These are phyloP conservation scores for Hypoxylon sp. DNA, from an alignment of 2,329 filamentous ascomycete genomes.

Conservation along the genomic window DNA sequence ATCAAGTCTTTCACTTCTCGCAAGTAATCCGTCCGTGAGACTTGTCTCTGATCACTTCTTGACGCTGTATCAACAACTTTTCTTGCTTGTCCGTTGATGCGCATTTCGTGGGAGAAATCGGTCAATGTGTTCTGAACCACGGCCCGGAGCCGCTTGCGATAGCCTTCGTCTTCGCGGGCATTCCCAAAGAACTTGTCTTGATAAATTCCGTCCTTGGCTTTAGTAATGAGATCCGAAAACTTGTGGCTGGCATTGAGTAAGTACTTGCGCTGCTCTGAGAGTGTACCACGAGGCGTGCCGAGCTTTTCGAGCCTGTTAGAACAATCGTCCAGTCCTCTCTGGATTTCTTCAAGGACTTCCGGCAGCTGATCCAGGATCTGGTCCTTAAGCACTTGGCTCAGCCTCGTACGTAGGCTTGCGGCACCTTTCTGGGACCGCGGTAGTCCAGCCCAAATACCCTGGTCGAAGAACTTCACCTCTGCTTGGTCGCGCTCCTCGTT, in stretches of 20 bases:
- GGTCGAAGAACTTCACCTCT: slow-evolving; percentile 41
- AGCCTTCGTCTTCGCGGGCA: slow-evolving; percentile 40
- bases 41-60: neutral
- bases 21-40: slow-evolving; percentile 41
- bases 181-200: slow-evolving; percentile 52
- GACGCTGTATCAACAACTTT: slow-evolving; percentile 21
- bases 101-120: slow-evolving; percentile 50
- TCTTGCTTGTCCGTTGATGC: slow-evolving; percentile 42
- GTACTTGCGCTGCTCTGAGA: slow-evolving; percentile 52
- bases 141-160: slow-evolving; percentile 49
- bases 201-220: slow-evolving; percentile 53
- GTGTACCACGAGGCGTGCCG: slow-evolving; percentile 47
- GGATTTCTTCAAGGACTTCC: slow-evolving; percentile 52
- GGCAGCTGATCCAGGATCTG: slow-evolving; percentile 55
- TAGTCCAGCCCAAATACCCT: slow-evolving; percentile 41
- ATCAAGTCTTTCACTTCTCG: slow-evolving; percentile 50
- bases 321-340: slow-evolving; percentile 49
- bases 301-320: slow-evolving; percentile 48
- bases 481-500: slow-evolving; percentile 36
- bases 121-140: slow-evolving; percentile 50
- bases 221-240: slow-evolving; percentile 49
- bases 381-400: slow-evolving; percentile 48
- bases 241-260: slow-evolving; percentile 51
- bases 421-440: slow-evolving; percentile 46
- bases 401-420: slow-evolving; percentile 46